Base-by-base conservation (phyloP, 495 filamentous ascomycete genomes). In the Xylaria longipes region DNA sequence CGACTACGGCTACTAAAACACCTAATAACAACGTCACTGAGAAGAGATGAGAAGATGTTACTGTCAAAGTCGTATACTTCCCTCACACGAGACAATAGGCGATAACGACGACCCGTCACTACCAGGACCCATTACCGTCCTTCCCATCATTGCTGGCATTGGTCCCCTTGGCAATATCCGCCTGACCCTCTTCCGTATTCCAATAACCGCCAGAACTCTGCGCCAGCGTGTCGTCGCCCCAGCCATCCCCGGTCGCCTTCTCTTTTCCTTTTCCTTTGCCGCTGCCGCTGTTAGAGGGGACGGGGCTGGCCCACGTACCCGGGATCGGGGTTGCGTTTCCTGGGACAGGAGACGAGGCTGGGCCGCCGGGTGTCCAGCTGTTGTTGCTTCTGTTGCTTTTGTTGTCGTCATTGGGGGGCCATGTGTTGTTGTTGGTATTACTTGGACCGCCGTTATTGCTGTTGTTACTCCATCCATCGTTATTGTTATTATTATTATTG, bases 201-300 rank as follows among this genome's bases (percentile, higher is more conserved):
- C 70, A 71, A 7, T 67, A 71, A 4, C 70, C 70, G 3, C 54
- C 29, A 9, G 62, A 48, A 27, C 64, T 67, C 70, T 71, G 70
- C 54, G 70, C 70, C 22, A 71, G 9, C 22, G 62, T 61, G 14
- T 15, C 22, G 31, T 71, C 70, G 3, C 63, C 63, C 50, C 64
- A 67, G 22, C 29, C 56, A 12, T 27, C 7, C 4, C 35, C 60
- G 14, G 27, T 43, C 14, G 31, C 46, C 37, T 64, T 65, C 17
- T 14, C 60, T 27, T 57, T 60, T 2, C 33, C 48, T 22, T 57
- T 60, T 2, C 33, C 48, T 22, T 65, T 48, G 35, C 1, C 27
- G 46, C 11, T 66, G 62, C 50, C 50, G 46, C 41, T 66, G 33
- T 61, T 35, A 4, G 70, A 66, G 17, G 27, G 31, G 37, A 71